Evolutionary conservation across 805 yeast species (phyloP), one percentile per base, ranked within the genome.

Genomic region (Hanseniaspora meyeri): DNA sequence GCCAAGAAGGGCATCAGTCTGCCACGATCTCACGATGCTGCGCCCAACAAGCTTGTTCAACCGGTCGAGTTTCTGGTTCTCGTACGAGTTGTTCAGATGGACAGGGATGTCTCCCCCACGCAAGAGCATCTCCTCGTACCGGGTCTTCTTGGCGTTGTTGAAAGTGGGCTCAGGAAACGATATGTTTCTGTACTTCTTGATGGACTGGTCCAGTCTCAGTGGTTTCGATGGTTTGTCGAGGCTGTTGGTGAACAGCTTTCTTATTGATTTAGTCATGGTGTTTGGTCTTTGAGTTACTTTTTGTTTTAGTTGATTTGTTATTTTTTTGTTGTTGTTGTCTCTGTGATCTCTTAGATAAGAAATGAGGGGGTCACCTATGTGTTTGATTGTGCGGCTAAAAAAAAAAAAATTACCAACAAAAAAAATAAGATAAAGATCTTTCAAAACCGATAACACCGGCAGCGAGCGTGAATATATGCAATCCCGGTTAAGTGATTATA

Each of bases 81-180:
- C 49, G 19, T 51, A 51, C 2, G 49, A 24, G 6, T n/a, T 43
- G n/a, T 38, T 24, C 24, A 14, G 6, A 34, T 51, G 43, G 7
- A 49, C 45, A 10, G 55, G 40, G 2, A 51, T 47, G 19, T 51
- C 55, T 2, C 50, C 31, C 2, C 55, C 55, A 43, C 40, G 43
- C 4, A 43, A 17, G 1, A 43, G 19, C 55, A 51, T 51, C 27
- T 51, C 55, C 32, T 42, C 37, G 14, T 43, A 38, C 7, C 47
- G 38, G 34, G 16, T 51, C 17, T 51, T 51, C 38, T 43, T 32
- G 16, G 14, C 12, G 29, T 31, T 17, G 31, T 51, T 51, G 31
- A 34, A 43, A 1, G 47, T 29, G 11, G 55, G 55, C 17, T 51
- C 37, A 1, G 55, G 55, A 36, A 51, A 51, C 4, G 55, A 42